Evolutionary conservation across 805 yeast species (phyloP), one percentile per base, ranked within the genome.

Genomic region (Groenewaldozyma tartarivorans): DNA sequence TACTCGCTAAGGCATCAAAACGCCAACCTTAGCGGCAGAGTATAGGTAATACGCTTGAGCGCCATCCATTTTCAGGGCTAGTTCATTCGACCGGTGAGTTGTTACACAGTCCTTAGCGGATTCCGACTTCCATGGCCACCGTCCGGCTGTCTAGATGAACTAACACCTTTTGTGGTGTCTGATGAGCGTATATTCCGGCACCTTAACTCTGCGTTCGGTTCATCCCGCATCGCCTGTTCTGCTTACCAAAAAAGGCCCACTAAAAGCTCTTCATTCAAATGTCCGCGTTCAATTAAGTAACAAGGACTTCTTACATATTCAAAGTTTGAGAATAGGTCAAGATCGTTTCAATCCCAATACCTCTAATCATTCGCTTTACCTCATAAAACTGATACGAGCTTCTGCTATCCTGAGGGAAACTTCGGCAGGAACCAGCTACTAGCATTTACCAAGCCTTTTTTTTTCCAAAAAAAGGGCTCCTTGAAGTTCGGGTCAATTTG

Each of bases 71-170:
- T 61, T 61, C 66, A 61, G 66, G 66, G 65, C 64, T 61, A 61
- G 62, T 60, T 60, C 66, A 63, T 63, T 62, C 68, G 64, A 64
- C 71, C 71, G 74, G 74, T 69, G 73, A 67, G 72, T 67, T 60
- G 62, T 61, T 57, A 59, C 67, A 62, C 68, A 67, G 64, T 67
- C 73, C 74, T 68, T 68, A 67, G 72, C 71, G 73, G 72, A 67
- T 69, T 65, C 72, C 71, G 59, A 61, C 69, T 63, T 65, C 64
- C 58, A 60, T 56, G 67, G 74, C 74, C 64, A 69, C 72, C 73
- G 72, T 67, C 73, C 73, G 69, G 69, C 64, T 57, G 60, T 60
- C 67, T 63, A 54, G 58, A 60, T 58, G 62, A 58, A 60, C 65
- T 58, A 63, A 62, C 66, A 62, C 67, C 66, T 61, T 60, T 63